Evolutionary conservation across 2,329 filamentous ascomycete genomes (phyloP).

Genomic region (Botrytis paeoniae): DNA sequence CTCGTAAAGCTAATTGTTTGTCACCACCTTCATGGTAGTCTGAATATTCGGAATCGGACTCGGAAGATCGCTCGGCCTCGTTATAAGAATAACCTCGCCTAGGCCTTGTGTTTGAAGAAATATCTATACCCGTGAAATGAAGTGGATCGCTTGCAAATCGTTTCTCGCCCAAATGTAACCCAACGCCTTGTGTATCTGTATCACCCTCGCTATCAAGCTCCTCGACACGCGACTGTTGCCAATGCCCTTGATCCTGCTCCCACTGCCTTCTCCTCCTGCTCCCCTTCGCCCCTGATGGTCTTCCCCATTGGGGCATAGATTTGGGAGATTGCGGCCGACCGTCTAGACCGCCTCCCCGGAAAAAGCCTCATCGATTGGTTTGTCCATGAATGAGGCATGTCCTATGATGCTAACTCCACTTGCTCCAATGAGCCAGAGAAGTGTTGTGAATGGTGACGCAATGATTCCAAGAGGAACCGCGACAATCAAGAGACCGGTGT

Average conservation of each 20-base stretch:
- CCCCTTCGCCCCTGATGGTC: conserved; percentile 89
- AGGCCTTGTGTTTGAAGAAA: conserved; percentile 42
- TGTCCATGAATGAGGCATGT: conserved; percentile 94
- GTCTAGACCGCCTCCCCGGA: conserved; percentile 99
- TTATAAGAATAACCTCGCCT: conserved; percentile 38
- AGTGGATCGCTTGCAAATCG: conserved; percentile 59
- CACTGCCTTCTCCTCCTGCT: conserved; percentile 57
- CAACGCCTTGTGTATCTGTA: conserved; percentile 54
- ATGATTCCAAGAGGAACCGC: conserved; percentile 81
- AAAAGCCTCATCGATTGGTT: conserved; percentile 99
- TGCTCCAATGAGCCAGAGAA: conserved; percentile 94
- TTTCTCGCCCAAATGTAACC: conserved; percentile 46
- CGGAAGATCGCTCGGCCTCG: conserved; percentile 45
- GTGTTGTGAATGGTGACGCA: conserved; percentile 78
- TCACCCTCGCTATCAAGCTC: conserved; percentile 60
- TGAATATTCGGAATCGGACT: conserved; percentile 39
- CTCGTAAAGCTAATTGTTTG: conserved; percentile 52
- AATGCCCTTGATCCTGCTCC: conserved; percentile 49
- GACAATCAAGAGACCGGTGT: conserved; percentile 80
- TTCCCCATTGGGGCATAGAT: conserved; percentile 95
- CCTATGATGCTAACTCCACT: conserved; percentile 91
- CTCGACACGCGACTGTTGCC: conserved; percentile 54
- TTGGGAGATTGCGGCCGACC: conserved; percentile 99
- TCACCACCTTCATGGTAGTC: conserved; percentile 52
- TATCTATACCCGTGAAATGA: conserved; percentile 58